Evolutionary conservation across 495 filamentous ascomycete species (phyloP), one percentile per base, ranked within the genome.

Genomic region (Letharia lupina): DNA sequence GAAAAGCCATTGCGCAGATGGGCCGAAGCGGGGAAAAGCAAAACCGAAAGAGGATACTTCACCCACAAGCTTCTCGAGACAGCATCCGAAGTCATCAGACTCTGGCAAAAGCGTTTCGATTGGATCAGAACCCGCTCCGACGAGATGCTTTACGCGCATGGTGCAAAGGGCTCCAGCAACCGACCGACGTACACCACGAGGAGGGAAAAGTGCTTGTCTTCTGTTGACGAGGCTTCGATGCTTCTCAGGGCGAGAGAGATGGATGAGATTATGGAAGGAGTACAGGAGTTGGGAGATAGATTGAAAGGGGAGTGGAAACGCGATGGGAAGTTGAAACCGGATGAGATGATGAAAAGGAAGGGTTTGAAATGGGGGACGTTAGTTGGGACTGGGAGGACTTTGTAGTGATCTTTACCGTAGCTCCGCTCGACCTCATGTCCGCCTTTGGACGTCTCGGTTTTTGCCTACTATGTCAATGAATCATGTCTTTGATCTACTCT

Each of bases 251-350:
- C 54, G 54, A 57, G 54, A 31, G 33, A 37, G 4, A 37, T 57
- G 54, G 54, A 57, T 9, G 54, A 57, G 54, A 57, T 57, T 8
- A 57, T 57, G 54, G 54, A 37, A 57, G 33, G 54, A 15, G 54
- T 57, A 16, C 54, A 57, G 31, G 54, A 57, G 54, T 37, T 57
- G 33, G 54, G 54, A 7, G 54, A 57, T 57, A 18, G 54, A 16
- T n/a, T 57, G 54, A 57, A 57, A 7, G 16, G 15, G 6, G 33
- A 37, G 0, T 57, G 54, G 54, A 57, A 31, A 10, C 54, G 33
- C 33, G 33, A 57, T n/a, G 54, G 54, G 3, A 13, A 20, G 0
- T 9, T 57, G 16, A 9, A 8, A 16, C 2, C 33, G 54, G 54
- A 57, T 6, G 31, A 37, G 8, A 57, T 57, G 54, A 7, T 57